Conservation (phyloP, 441 rosid genomes). For the Codiaeum variegatum region DNA sequence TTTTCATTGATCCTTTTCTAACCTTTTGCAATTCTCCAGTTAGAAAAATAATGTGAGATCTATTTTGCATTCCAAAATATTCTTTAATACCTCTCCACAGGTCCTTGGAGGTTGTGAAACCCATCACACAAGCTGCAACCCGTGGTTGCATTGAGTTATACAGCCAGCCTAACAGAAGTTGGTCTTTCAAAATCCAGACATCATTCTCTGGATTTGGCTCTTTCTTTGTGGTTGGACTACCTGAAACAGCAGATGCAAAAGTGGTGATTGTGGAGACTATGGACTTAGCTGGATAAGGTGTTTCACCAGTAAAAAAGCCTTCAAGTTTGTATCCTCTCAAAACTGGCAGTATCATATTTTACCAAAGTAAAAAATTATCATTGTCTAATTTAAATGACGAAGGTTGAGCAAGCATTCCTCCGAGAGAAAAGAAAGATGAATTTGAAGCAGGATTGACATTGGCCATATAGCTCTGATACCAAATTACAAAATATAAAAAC, state of each 20-base stretch:
- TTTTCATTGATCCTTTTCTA: slow-evolving; percentile 5
- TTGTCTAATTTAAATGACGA: neutral
- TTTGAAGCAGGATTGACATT: no score
- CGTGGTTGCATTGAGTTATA: slow-evolving; percentile 1
- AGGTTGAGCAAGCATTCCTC: no score
- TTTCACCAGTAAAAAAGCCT: neutral
- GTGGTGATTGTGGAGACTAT: slow-evolving; percentile 2
- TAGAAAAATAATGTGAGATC: neutral
- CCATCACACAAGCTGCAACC: slow-evolving; percentile 3
- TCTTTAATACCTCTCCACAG: slow-evolving; percentile 1
- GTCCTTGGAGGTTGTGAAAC: slow-evolving; percentile 1
- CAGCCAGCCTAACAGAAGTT: no score
- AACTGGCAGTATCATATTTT: neutral
- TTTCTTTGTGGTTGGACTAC: neutral
- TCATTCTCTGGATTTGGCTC: slow-evolving; percentile 4
- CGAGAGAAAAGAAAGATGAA: no score
- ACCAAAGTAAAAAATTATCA: neutral
- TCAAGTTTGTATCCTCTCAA: neutral
- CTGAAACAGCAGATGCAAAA: neutral
- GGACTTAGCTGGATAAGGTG: neutral
- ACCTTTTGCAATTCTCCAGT: slow-evolving; percentile 7
- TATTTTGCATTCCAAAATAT: neutral
- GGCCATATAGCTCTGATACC: no score
- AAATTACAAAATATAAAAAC: neutral
- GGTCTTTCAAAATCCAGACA: neutral